Conservation (phyloP, 1,284 basidiomycete genomes). For the Entoloma clypeatum region DNA sequence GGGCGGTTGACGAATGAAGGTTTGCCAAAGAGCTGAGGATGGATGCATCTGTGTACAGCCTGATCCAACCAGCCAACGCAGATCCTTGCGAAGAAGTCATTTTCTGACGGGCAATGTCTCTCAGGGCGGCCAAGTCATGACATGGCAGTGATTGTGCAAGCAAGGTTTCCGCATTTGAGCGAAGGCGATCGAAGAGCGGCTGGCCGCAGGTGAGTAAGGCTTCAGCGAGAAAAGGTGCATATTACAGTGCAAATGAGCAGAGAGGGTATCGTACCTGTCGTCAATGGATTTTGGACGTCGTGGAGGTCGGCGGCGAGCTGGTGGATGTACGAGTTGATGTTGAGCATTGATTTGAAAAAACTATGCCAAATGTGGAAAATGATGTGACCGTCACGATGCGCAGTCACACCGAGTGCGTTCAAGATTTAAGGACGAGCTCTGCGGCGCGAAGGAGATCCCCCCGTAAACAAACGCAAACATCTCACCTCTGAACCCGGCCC, state of each 20-base stretch:
- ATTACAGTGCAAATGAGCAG: background rate
- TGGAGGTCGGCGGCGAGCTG: constrained; percentile 18
- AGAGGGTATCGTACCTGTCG: constrained; percentile 15
- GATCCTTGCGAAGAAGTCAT: constrained; percentile 29
- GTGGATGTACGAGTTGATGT: constrained; percentile 17
- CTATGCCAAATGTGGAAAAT: constrained; percentile 17
- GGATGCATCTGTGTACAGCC: constrained; percentile 62
- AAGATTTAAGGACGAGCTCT: constrained; percentile 41
- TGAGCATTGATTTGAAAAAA: constrained; percentile 14
- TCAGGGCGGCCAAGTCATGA: constrained; percentile 29
- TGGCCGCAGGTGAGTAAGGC: constrained; percentile 21
- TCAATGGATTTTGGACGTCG: constrained; percentile 17
- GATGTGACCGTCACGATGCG: constrained; percentile 18
- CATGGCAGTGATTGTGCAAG: constrained; percentile 15
- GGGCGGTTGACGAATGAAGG: constrained; percentile 25
- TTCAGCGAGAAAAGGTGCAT: constrained; percentile 7
- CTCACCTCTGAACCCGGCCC: constrained; percentile 31
- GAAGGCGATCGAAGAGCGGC: constrained; percentile 22
- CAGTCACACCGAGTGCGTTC: constrained; percentile 19
- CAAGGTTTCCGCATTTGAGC: constrained; percentile 23
- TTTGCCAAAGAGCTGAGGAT: constrained; percentile 49
- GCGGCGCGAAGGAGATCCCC: constrained; percentile 35
- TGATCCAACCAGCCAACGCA: constrained; percentile 43
- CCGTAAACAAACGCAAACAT: constrained; percentile 43
- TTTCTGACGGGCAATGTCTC: constrained; percentile 31